Evolutionary conservation across 352 stramenopile genomes (phyloP).

Genomic region (Globisporangium radiosum): DNA sequence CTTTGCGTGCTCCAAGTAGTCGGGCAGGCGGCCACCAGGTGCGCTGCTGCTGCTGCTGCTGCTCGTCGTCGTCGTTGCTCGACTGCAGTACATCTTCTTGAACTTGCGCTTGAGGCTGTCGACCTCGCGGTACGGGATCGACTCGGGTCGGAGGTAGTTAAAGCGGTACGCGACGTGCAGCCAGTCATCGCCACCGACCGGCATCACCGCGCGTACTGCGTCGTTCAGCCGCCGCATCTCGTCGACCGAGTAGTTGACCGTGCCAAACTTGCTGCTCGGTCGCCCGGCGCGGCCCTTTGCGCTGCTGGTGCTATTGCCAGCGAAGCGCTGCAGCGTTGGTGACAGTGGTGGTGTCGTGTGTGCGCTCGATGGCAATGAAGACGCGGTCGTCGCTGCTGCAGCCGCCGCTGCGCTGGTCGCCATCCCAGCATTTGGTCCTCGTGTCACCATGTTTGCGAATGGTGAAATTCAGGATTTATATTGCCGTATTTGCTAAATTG

Average conservation of each 20-base stretch:
- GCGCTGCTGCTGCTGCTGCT: conserved; percentile 6
- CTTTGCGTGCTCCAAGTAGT: conserved; percentile 49
- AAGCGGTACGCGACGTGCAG: conserved; percentile 60
- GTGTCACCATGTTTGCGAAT: no score
- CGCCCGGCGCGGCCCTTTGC: conserved; percentile 15
- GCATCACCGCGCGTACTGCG: conserved; percentile 50
- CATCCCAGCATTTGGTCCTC: no score
- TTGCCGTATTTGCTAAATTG: background rate
- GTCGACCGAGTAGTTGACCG: conserved; percentile 60
- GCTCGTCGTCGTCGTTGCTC: conserved; percentile 7
- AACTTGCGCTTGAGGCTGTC: conserved; percentile 67
- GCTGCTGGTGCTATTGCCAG: background rate
- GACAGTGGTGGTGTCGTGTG: background rate
- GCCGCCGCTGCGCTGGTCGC: no score
- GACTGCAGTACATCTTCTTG: conserved; percentile 65
- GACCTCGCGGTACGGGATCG: conserved; percentile 53
- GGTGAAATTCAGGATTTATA: background rate
- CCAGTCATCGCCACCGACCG: conserved; percentile 43
- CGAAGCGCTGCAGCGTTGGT: conserved; percentile 4
- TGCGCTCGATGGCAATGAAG: background rate
- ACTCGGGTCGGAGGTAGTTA: conserved; percentile 56
- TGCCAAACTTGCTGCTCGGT: conserved; percentile 54
- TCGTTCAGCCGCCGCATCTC: conserved; percentile 63
- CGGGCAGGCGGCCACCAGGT: conserved; percentile 15
- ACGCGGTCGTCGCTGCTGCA: no score